Percentiles rank a stretch among this genome's conserved stretches.
These are phyloP conservation scores for Astrothelium subdiscretum DNA, from an alignment of 495 filamentous ascomycete genomes.

Conservation along the genomic window DNA sequence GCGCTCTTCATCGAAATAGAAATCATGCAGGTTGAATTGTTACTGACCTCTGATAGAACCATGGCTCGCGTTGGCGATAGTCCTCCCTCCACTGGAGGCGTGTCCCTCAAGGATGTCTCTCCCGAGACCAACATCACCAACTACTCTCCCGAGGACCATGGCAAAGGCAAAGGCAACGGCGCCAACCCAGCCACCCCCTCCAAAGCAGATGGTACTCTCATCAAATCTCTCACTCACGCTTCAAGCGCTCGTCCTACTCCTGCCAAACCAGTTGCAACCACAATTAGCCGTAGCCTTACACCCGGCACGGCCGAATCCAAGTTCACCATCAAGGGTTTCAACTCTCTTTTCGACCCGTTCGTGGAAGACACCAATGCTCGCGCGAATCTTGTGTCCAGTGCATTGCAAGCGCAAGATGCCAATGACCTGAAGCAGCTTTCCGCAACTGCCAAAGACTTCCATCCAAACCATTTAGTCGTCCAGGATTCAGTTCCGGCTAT, in stretches of 20 bases:
- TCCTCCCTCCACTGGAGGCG: slow-evolving; percentile 2
- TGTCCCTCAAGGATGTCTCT: slow-evolving; percentile 1
- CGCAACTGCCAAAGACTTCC: background rate
- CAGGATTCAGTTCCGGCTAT: background rate
- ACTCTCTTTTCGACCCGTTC: background rate
- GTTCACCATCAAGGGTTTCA: background rate
- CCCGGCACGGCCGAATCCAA: background rate
- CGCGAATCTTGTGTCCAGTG: background rate
- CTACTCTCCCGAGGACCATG: slow-evolving; percentile 2
- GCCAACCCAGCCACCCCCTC: background rate
- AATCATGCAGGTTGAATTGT: background rate
- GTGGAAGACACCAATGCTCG: background rate
- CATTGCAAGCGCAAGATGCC: background rate
- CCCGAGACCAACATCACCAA: slow-evolving; percentile 2
- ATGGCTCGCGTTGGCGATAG: background rate
- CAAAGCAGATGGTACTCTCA: background rate
- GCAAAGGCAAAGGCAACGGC: background rate
- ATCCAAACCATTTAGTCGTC: background rate
- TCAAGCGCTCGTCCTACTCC: background rate
- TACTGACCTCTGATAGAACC: background rate
- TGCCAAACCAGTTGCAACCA: background rate
- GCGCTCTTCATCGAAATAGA: background rate
- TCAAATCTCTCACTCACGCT: background rate
- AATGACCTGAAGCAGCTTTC: background rate
- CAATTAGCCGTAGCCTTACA: background rate